Evolutionary conservation across 202 grass and related monocot genomes (phyloP).

Genomic region (Sporobolus alterniflorus): DNA sequence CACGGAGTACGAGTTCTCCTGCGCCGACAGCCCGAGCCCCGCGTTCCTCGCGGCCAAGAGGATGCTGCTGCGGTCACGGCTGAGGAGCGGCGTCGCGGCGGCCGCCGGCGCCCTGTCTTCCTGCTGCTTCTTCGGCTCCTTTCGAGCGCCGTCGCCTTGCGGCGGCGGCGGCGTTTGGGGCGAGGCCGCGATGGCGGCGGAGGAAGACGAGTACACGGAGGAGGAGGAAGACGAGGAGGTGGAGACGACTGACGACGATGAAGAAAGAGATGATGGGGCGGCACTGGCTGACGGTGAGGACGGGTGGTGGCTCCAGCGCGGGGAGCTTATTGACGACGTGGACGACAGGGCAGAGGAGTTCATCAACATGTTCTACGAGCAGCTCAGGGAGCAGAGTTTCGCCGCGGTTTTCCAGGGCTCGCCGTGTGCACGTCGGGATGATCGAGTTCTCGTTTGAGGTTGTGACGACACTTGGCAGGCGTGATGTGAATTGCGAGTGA

Average conservation of each 20-base stretch:
- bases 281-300: neutral
- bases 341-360: constrained; percentile 92
- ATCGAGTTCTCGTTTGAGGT: neutral
- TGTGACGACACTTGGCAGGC: neutral
- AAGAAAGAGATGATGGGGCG: neutral
- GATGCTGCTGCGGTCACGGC: constrained; percentile 45
- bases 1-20: constrained; percentile 76
- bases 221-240: neutral
- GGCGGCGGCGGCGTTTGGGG: neutral
- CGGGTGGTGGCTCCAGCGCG: constrained; percentile 8
- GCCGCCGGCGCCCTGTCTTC: constrained; percentile 4
- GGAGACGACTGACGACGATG: neutral
- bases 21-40: constrained; percentile 68
- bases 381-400: constrained; percentile 72
- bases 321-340: constrained; percentile 62
- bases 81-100: constrained; percentile 16
- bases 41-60: constrained; percentile 39
- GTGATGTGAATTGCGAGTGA: neutral
- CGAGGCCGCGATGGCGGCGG: neutral
- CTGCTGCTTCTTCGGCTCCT: constrained; percentile 44
- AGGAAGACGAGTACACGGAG: neutral
- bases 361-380: constrained; percentile 87
- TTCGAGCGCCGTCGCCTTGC: neutral
- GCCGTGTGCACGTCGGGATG: neutral
- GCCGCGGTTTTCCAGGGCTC: constrained; percentile 25